Evolutionary conservation across 345 rosid genomes (phyloP).

Genomic region (Brassica carinata): DNA sequence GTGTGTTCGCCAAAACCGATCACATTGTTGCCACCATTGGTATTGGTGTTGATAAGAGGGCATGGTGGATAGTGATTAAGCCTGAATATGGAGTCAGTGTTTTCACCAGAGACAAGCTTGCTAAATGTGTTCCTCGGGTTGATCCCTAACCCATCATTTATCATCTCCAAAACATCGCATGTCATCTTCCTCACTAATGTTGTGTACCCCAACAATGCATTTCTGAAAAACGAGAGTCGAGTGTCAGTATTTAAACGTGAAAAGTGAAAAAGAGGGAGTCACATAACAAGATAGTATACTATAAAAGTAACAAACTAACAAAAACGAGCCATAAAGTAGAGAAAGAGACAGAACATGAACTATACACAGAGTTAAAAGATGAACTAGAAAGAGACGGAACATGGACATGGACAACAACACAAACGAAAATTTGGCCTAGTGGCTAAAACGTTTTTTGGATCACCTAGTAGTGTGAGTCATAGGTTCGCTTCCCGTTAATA

Average conservation of each 20-base stretch:
- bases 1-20: slow-evolving; percentile 92
- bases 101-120: slow-evolving; percentile 61
- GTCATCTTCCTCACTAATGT: slow-evolving; percentile 63
- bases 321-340: neutral
- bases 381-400: too few relatives aligned
- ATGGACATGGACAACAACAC: too few relatives aligned
- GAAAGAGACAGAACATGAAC: neutral
- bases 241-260: neutral
- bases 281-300: neutral
- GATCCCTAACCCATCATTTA: slow-evolving; percentile 73
- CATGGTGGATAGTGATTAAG: slow-evolving; percentile 79
- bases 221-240: slow-evolving; percentile 41
- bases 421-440: too few relatives aligned
- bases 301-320: neutral
- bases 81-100: slow-evolving; percentile 74
- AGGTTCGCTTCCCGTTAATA: too few relatives aligned
- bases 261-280: neutral
- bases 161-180: slow-evolving; percentile 63
- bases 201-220: slow-evolving; percentile 61
- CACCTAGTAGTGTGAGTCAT: too few relatives aligned
- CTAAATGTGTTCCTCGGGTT: slow-evolving; percentile 62
- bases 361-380: neutral
- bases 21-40: slow-evolving; percentile 31
- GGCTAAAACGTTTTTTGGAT: too few relatives aligned
- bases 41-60: slow-evolving; percentile 23